Percentiles rank a stretch among this genome's conserved stretches.
These are phyloP conservation scores for Fusarium verrucosum DNA, from an alignment of 2,329 filamentous ascomycete genomes.

Conservation along the genomic window DNA sequence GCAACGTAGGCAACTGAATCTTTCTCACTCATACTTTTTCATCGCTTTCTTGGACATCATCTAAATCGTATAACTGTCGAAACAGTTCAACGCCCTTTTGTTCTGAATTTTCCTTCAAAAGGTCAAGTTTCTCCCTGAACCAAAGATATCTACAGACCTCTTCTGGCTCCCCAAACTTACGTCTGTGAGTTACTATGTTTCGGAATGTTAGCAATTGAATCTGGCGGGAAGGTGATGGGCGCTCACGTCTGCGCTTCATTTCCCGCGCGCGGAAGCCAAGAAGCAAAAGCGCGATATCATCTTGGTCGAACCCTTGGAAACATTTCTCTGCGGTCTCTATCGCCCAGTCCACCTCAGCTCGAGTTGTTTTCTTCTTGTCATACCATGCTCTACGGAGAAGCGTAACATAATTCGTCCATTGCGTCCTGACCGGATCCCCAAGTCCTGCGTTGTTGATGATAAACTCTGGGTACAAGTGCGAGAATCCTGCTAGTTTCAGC, in stretches of 20 bases:
- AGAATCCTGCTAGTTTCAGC: neutral
- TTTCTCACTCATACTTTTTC: neutral
- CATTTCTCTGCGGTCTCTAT: accelerated
- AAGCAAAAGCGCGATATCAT: neutral
- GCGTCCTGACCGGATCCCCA: accelerated
- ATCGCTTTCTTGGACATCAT: neutral
- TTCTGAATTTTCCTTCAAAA: neutral
- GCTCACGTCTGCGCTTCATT: no score
- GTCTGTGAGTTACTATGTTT: no score
- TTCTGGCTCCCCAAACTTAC: neutral
- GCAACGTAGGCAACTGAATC: no score
- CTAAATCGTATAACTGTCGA: neutral
- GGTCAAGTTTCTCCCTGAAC: neutral
- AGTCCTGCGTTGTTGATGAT: accelerated
- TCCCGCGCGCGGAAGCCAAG: neutral
- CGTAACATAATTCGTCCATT: neutral
- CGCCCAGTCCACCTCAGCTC: accelerated
- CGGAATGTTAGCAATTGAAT: no score
- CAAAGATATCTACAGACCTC: neutral
- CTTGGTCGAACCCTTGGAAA: neutral
- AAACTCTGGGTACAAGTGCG: neutral
- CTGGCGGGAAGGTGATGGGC: accelerated
- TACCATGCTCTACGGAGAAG: accelerated
- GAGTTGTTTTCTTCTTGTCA: accelerated
- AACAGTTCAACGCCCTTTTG: neutral